These are phyloP conservation scores for Cryomyces minteri DNA, from an alignment of 495 filamentous ascomycete species.

Conservation along the genomic window DNA sequence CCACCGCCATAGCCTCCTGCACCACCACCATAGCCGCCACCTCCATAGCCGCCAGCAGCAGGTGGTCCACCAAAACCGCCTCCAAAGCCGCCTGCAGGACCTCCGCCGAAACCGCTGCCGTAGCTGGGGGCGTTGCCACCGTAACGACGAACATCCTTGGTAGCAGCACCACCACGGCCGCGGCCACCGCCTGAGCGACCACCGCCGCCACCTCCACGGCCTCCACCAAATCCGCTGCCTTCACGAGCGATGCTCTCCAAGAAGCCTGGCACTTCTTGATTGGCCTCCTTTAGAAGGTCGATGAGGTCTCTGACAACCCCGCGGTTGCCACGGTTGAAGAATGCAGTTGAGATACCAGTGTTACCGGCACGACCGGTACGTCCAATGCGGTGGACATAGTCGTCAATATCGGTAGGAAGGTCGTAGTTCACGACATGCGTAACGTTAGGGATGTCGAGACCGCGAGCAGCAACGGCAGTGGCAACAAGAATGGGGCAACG, in stretches of 20 bases:
- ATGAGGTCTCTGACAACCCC: conserved; percentile 90
- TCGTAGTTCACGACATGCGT: conserved; percentile 99
- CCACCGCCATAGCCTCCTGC: conserved; percentile 29
- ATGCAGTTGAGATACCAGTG: conserved; percentile 93
- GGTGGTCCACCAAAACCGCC: conserved; percentile 24
- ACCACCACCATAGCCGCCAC: conserved; percentile 30
- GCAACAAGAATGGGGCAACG: conserved; percentile 93
- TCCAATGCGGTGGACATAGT: conserved; percentile 98
- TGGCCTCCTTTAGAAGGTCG: conserved; percentile 91
- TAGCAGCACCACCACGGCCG: conserved; percentile 42
- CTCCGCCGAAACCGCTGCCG: conserved; percentile 32
- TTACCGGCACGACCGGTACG: conserved; percentile 99
- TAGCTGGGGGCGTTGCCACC: conserved; percentile 25
- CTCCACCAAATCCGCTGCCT: conserved; percentile 53
- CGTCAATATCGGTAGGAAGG: conserved; percentile 94
- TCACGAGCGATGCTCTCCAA: conserved; percentile 93
- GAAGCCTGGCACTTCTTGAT: conserved; percentile 89
- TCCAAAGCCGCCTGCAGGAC: conserved; percentile 30
- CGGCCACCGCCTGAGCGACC: conserved; percentile 39
- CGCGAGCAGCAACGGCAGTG: conserved; percentile 90
- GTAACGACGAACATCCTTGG: conserved; percentile 80
- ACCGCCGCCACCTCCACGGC: conserved; percentile 47
- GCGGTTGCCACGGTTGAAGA: conserved; percentile 99
- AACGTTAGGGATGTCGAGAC: conserved; percentile 93
- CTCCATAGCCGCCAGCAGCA: conserved; percentile 23